These are phyloP conservation scores for Eucommia ulmoides DNA, from an alignment of 257 asterid species.

Conservation along the genomic window DNA sequence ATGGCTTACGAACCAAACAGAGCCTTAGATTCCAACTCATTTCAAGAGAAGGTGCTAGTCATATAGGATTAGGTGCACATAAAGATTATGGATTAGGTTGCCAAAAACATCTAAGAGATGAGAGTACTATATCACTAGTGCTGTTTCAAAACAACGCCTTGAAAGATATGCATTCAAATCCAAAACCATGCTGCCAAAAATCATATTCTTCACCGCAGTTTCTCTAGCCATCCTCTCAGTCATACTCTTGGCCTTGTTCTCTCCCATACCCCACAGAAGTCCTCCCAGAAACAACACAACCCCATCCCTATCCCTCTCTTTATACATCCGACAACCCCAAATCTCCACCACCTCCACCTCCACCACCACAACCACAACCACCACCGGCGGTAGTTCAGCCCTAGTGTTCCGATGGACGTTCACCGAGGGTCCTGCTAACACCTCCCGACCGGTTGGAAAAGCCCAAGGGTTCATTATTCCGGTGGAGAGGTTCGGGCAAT, in stretches of 20 bases:
- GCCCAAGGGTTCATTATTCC: constrained; percentile 81
- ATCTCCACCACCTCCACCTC: constrained; percentile 10
- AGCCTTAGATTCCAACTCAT: too few relatives aligned
- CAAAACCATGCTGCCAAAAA: constrained; percentile 35
- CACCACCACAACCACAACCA: constrained; percentile 5
- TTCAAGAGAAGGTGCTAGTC: background rate
- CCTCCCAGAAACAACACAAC: constrained; percentile 6
- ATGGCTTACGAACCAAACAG: too few relatives aligned
- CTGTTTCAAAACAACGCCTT: constrained; percentile 25
- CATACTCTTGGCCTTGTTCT: constrained; percentile 50
- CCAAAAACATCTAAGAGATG: constrained; percentile 22
- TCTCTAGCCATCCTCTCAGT: constrained; percentile 54
- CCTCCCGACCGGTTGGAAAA: constrained; percentile 55
- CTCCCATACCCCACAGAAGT: constrained; percentile 42
- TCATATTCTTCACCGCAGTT: constrained; percentile 59
- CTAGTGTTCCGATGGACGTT: constrained; percentile 51
- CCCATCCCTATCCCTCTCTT: constrained; percentile 32
- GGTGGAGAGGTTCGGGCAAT: constrained; percentile 46
- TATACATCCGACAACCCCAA: constrained; percentile 62
- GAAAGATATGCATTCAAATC: constrained; percentile 13
- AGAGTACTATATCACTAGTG: constrained; percentile 29
- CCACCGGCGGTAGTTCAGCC: constrained; percentile 40
- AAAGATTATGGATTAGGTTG: constrained; percentile 42
- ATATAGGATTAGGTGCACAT: background rate
- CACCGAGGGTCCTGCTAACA: constrained; percentile 52